phyloP scores from a whole-genome alignment of 1,139 yeast genomes.

The Geotrichum restrictum region DNA sequence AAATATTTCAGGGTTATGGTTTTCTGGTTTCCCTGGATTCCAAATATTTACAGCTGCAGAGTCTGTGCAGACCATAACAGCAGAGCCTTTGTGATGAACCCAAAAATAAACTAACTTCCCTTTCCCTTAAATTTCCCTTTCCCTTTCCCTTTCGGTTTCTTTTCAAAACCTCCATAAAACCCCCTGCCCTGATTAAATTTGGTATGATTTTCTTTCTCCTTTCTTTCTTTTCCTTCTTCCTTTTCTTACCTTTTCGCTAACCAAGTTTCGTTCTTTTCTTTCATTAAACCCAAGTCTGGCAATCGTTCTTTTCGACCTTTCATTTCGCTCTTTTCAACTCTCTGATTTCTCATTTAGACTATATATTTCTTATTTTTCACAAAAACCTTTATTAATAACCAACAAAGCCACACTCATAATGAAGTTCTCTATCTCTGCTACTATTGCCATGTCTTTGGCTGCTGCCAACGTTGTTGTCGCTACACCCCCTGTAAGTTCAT shows the following conservation, averaged over 20 bases:
- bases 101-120: no score
- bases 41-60: neutral
- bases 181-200: neutral
- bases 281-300: neutral
- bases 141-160: neutral
- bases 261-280: neutral
- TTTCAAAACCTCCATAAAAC: neutral
- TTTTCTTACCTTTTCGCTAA: neutral
- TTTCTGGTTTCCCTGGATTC: neutral
- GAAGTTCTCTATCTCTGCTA: constrained; percentile 46
- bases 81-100: no score
- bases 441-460: constrained; percentile 44
- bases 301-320: neutral
- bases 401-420: constrained; percentile 12
- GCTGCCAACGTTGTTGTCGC: constrained; percentile 45
- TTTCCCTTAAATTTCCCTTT: neutral
- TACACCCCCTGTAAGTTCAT: constrained; percentile 50
- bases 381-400: neutral
- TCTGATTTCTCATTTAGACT: neutral
- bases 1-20: no score
- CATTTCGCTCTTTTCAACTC: neutral
- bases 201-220: neutral
- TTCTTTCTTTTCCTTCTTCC: neutral
- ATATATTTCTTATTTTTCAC: neutral
- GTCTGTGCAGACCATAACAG: no score